phyloP scores from a whole-genome alignment of 2,329 filamentous ascomycete species.

The Botrytis fabae region DNA sequence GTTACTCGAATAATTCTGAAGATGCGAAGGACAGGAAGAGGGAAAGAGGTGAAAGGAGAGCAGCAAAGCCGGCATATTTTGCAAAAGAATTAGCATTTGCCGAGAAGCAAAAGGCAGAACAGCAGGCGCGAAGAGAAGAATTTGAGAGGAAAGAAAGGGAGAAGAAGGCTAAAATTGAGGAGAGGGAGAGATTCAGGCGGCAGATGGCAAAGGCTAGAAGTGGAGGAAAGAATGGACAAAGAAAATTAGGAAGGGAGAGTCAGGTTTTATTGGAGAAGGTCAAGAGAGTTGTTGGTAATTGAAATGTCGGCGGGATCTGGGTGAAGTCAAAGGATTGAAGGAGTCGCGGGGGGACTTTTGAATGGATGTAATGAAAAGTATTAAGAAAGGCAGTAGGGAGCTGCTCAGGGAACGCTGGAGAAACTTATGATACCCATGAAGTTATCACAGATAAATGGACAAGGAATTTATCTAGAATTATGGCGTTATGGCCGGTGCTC shows the following conservation, averaged over 20 bases:
- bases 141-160: constrained; percentile 56
- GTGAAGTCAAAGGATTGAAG: neutral
- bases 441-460: constrained; percentile 3
- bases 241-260: constrained; percentile 69
- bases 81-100: constrained; percentile 44
- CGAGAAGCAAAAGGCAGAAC: constrained; percentile 54
- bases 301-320: constrained; percentile 15
- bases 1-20: constrained; percentile 5
- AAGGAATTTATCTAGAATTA: neutral
- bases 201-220: constrained; percentile 52
- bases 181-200: constrained; percentile 50
- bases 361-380: neutral
- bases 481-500: constrained; percentile 1
- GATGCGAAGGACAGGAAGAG: neutral
- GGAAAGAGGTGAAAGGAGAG: constrained; percentile 25
- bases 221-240: constrained; percentile 64
- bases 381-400: neutral
- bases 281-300: constrained; percentile 47
- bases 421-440: constrained; percentile 23
- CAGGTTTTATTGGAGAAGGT: constrained; percentile 64
- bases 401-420: neutral
- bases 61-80: constrained; percentile 42
- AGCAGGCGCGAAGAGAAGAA: constrained; percentile 49
- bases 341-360: neutral
- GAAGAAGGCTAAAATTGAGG: constrained; percentile 58